A percentile compares a stretch with the other conserved stretches of the same genome.
These are phyloP conservation scores for Daldinia caldariorum DNA, from an alignment of 495 filamentous ascomycete species.

Conservation along the genomic window DNA sequence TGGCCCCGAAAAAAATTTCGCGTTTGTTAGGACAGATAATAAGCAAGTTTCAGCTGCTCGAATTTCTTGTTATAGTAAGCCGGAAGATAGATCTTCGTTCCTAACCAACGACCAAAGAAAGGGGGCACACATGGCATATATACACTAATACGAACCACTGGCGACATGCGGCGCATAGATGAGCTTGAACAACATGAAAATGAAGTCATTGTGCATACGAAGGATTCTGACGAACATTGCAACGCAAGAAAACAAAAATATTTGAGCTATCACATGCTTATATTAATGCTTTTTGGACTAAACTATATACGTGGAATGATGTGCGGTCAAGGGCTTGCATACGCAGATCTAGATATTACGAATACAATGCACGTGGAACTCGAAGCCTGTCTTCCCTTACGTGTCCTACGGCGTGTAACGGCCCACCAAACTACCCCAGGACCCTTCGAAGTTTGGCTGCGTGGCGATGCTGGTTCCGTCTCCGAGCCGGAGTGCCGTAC, in stretches of 20 bases:
- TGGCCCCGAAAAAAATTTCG: neutral
- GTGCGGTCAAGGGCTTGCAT: constrained; percentile 19
- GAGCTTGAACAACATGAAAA: neutral
- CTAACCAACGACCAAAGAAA: neutral
- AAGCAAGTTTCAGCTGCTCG: constrained; percentile 7
- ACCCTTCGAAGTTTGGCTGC: constrained; percentile 57
- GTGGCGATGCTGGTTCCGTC: constrained; percentile 50
- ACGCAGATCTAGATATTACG: constrained; percentile 19
- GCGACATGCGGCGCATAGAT: neutral
- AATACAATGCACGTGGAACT: constrained; percentile 22
- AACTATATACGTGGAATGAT: constrained; percentile 14
- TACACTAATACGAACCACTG: constrained; percentile 5
- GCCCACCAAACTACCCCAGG: constrained; percentile 67
- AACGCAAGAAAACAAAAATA: neutral
- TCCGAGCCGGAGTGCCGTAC: constrained; percentile 41
- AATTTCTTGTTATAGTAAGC: constrained; percentile 5
- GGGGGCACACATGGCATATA: constrained; percentile 8
- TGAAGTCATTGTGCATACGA: constrained; percentile 7
- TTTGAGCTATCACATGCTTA: constrained; percentile 14
- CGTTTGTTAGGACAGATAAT: neutral
- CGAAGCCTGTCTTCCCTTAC: neutral
- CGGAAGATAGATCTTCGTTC: constrained; percentile 11
- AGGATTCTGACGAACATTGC: constrained; percentile 7
- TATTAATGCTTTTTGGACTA: constrained; percentile 1
- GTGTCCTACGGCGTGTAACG: constrained; percentile 48